Evolutionary conservation across 108 stramenopile species (phyloP).

Genomic region (Cyclotella cryptica): DNA sequence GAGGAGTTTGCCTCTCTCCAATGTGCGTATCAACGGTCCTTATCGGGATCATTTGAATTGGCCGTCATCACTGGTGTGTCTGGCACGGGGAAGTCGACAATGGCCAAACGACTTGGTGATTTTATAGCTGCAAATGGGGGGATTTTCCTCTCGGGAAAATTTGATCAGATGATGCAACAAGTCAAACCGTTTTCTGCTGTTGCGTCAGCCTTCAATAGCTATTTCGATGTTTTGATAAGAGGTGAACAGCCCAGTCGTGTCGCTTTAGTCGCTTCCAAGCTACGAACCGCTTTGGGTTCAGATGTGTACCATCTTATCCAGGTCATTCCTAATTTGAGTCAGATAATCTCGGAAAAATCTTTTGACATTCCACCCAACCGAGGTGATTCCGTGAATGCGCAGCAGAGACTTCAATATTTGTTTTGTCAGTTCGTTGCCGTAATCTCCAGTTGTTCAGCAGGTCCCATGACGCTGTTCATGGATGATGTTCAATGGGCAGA

Average conservation of each 20-base stretch:
- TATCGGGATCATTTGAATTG: no score
- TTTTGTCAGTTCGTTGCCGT: slow-evolving; percentile 21
- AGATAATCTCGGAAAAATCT: neutral
- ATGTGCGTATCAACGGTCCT: no score
- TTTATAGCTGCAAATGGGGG: slow-evolving; percentile 13
- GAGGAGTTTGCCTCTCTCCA: no score
- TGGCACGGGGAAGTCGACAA: neutral
- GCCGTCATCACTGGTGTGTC: no score
- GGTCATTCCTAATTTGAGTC: slow-evolving; percentile 16
- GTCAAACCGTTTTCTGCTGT: slow-evolving; percentile 24
- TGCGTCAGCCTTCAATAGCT: slow-evolving; percentile 16
- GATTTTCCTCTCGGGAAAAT: slow-evolving; percentile 32
- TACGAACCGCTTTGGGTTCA: slow-evolving; percentile 11
- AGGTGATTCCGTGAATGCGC: slow-evolving; percentile 16
- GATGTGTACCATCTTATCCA: slow-evolving; percentile 4
- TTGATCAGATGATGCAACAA: slow-evolving; percentile 13
- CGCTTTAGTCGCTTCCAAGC: neutral
- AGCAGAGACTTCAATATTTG: slow-evolving; percentile 24
- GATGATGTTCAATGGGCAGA: slow-evolving; percentile 44
- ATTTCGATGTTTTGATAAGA: neutral
- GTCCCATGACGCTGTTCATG: slow-evolving; percentile 22
- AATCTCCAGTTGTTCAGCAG: slow-evolving; percentile 15
- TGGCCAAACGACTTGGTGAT: neutral
- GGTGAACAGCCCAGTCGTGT: neutral
- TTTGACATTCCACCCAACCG: neutral